Evolutionary conservation across 345 rosid genomes (phyloP).

Genomic region (Hibiscus syriacus): DNA sequence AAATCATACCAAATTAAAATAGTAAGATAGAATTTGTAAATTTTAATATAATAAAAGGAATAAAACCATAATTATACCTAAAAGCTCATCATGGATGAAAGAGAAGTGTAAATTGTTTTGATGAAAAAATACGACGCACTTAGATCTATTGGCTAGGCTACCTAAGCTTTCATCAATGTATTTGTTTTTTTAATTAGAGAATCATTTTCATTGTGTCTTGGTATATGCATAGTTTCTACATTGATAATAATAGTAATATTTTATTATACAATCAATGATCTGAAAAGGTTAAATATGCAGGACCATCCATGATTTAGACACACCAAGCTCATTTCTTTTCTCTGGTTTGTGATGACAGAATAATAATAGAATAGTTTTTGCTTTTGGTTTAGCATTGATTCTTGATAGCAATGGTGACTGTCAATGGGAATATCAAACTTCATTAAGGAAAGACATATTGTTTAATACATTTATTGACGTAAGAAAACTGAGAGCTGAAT

Average conservation of each 20-base stretch:
- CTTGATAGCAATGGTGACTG: background rate
- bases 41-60: background rate
- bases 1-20: background rate
- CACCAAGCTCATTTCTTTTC: slow-evolving; percentile 5
- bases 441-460: too few relatives aligned
- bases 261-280: background rate
- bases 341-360: background rate
- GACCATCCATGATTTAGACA: slow-evolving; percentile 18
- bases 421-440: too few relatives aligned
- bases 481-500: background rate
- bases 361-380: background rate
- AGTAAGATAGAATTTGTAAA: background rate
- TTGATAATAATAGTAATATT: too few relatives aligned
- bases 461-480: too few relatives aligned
- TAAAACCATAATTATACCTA: background rate
- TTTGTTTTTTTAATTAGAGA: background rate
- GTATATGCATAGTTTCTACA: slow-evolving; percentile 6
- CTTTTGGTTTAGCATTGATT: background rate
- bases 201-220: slow-evolving; percentile 5
- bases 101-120: background rate
- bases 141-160: slow-evolving; percentile 10
- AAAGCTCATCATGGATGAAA: slow-evolving; percentile 7
- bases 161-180: slow-evolving; percentile 18
- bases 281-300: background rate
- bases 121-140: background rate